Evolutionary conservation across 495 filamentous ascomycete species (phyloP).

Genomic region (Rusavskia elegans): DNA sequence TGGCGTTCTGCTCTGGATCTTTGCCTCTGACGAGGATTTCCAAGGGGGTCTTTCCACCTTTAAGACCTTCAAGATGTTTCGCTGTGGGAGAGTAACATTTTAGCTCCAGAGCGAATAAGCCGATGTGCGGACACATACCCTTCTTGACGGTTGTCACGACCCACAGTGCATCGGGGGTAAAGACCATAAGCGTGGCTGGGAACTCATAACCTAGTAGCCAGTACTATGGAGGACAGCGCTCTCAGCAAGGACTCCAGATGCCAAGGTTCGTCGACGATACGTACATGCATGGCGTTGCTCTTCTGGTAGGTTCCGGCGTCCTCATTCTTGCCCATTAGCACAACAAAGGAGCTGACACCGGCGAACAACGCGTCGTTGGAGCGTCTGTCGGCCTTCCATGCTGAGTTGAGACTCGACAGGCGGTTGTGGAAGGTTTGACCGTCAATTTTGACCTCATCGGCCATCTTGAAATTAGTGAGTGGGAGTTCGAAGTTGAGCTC

Average conservation of each 20-base stretch:
- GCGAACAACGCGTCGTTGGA: constrained; percentile 55
- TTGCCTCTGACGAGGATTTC: constrained; percentile 84
- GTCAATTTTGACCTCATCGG: constrained; percentile 75
- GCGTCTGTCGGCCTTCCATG: constrained; percentile 94
- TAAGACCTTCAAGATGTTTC: constrained; percentile 82
- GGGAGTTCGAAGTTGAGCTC: not conserved
- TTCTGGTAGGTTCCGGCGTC: constrained; percentile 74
- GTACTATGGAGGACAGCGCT: constrained; percentile 41
- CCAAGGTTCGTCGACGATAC: constrained; percentile 7
- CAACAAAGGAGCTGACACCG: constrained; percentile 69
- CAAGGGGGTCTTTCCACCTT: constrained; percentile 76
- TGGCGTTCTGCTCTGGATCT: constrained; percentile 74
- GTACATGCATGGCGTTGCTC: constrained; percentile 87
- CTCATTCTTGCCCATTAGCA: constrained; percentile 88
- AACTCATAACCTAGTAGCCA: constrained; percentile 99
- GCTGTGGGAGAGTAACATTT: constrained; percentile 34
- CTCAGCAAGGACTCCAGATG: constrained; percentile 4
- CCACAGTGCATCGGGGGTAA: constrained; percentile 75
- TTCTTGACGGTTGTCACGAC: constrained; percentile 95
- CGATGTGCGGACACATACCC: constrained; percentile 34
- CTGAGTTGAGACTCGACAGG: constrained; percentile 63
- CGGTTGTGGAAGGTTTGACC: constrained; percentile 82
- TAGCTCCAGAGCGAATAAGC: constrained; percentile 6
- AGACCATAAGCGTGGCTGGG: constrained; percentile 80
- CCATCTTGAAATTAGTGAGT: constrained; percentile 20